Conservation (phyloP, 495 filamentous ascomycete genomes). For the Aspergillus sclerotioniger region DNA sequence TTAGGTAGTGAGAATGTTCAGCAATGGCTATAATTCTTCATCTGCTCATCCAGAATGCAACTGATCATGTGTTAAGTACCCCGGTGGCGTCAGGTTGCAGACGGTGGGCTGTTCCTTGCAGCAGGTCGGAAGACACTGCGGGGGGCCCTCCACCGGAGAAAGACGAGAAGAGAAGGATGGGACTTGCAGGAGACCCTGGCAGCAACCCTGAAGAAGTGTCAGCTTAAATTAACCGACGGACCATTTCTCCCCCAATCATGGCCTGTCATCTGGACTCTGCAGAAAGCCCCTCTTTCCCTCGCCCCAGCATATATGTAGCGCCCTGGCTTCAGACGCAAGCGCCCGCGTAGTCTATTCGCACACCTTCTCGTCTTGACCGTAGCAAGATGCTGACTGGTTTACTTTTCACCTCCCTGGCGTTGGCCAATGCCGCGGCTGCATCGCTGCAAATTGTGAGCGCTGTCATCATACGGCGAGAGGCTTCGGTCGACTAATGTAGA, state of each 20-base stretch:
- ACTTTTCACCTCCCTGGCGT: background rate
- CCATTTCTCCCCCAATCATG: background rate
- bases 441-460: background rate
- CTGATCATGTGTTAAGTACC: too few relatives aligned
- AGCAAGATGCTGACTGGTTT: background rate
- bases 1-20: too few relatives aligned
- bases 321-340: background rate
- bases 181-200: background rate
- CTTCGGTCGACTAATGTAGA: background rate
- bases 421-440: background rate
- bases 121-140: background rate
- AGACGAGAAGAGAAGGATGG: too few relatives aligned
- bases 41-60: too few relatives aligned
- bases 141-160: background rate
- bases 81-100: too few relatives aligned
- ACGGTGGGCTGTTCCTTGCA: background rate
- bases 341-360: background rate
- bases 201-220: background rate
- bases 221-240: background rate
- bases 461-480: background rate
- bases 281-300: background rate
- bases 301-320: background rate
- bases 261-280: background rate
- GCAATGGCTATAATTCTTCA: too few relatives aligned
- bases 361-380: background rate